phyloP scores from a whole-genome alignment of 306 rosid species.

The Morella rubra region DNA sequence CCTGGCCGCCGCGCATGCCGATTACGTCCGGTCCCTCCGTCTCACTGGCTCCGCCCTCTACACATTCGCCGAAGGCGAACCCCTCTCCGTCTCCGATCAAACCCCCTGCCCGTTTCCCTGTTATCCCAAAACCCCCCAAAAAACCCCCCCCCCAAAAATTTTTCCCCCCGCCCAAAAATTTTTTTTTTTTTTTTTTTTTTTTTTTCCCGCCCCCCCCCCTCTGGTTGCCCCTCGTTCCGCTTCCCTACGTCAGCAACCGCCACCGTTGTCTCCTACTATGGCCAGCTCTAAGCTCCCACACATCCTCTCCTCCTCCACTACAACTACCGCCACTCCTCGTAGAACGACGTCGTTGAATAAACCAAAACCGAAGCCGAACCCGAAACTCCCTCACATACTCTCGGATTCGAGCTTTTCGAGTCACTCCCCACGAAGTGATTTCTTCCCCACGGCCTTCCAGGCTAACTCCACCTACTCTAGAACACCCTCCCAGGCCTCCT shows the following conservation, averaged over 20 bases:
- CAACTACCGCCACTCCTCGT: constrained; percentile 19
- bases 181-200: too few relatives aligned
- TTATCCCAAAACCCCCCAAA: too few relatives aligned
- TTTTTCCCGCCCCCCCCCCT: too few relatives aligned
- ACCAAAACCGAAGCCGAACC: constrained; percentile 56
- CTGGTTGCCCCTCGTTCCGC: constrained; percentile 40
- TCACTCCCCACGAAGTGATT: constrained; percentile 53
- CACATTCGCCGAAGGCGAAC: constrained; percentile 71
- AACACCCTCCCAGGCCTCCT: constrained; percentile 92
- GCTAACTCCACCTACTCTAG: constrained; percentile 70
- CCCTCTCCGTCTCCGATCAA: constrained; percentile 66
- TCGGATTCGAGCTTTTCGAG: constrained; percentile 75
- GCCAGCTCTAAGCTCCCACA: constrained; percentile 64
- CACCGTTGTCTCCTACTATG: constrained; percentile 50
- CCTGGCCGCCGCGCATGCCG: constrained; percentile 94
- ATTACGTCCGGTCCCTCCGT: constrained; percentile 91
- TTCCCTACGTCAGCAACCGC: constrained; percentile 16
- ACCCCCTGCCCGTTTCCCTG: too few relatives aligned
- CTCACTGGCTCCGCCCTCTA: constrained; percentile 76
- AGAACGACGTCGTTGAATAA: constrained; percentile 44
- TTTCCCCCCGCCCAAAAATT: too few relatives aligned
- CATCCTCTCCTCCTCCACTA: constrained; percentile 40
- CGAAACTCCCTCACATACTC: constrained; percentile 88
- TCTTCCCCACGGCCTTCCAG: constrained; percentile 66
- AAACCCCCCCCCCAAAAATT: too few relatives aligned